These are phyloP conservation scores for Willaertia magna DNA, from an alignment of 208 protist genomes.

Conservation along the genomic window DNA sequence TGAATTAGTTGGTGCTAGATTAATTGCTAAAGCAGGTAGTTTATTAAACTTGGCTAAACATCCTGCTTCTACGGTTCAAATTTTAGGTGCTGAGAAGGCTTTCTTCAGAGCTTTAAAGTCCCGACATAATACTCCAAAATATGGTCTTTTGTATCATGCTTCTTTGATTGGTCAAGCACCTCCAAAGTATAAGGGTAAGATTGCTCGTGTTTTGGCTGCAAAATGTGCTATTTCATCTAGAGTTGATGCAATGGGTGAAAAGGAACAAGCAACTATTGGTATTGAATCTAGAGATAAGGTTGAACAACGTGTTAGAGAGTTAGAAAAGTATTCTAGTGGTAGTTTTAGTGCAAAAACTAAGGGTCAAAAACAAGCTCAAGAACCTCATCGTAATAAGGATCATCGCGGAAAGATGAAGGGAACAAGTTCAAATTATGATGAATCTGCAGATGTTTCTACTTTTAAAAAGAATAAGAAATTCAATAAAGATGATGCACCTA, in stretches of 20 bases:
- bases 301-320: constrained; percentile 29
- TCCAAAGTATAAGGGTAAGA: constrained; percentile 83
- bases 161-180: constrained; percentile 84
- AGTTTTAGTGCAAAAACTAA: background rate
- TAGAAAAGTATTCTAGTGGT: constrained; percentile 22
- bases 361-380: background rate
- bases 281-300: constrained; percentile 34
- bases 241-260: constrained; percentile 93
- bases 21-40: constrained; percentile 96
- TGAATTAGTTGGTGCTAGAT: constrained; percentile 87
- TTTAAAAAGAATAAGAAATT: background rate
- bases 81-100: constrained; percentile 97
- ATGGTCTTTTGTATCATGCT: constrained; percentile 97
- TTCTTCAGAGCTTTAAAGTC: constrained; percentile 95
- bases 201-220: constrained; percentile 91
- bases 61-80: constrained; percentile 96
- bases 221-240: constrained; percentile 91
- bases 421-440: background rate
- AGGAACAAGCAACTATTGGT: constrained; percentile 57
- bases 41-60: constrained; percentile 95
- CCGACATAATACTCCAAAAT: constrained; percentile 98
- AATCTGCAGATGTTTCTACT: background rate
- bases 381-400: constrained; percentile 9
- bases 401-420: background rate
- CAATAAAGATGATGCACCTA: background rate